phyloP scores from a whole-genome alignment of 805 yeast genomes.

The Isabelozyma gotoi region DNA sequence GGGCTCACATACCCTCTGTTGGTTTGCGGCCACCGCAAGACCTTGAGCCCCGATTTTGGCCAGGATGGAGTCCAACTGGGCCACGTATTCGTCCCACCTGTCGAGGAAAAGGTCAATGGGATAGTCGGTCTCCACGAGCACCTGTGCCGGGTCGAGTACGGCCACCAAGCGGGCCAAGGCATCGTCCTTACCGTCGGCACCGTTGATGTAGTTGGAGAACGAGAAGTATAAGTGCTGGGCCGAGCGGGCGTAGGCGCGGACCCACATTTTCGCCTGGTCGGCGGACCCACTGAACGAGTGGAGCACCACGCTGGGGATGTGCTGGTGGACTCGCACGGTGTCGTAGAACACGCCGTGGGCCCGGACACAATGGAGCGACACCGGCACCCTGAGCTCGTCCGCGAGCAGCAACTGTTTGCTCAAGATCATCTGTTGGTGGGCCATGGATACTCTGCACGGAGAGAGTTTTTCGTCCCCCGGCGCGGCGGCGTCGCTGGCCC shows the following conservation, averaged over 20 bases:
- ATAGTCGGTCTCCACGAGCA: slow-evolving; percentile 37
- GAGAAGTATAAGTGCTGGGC: slow-evolving; percentile 45
- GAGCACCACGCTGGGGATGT: slow-evolving; percentile 50
- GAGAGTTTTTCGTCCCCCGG: slow-evolving; percentile 22
- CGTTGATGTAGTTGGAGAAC: slow-evolving; percentile 52
- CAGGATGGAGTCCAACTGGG: slow-evolving; percentile 20
- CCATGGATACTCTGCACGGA: slow-evolving; percentile 53
- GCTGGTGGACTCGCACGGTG: slow-evolving; percentile 1
- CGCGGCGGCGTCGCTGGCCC: slow-evolving; percentile 23
- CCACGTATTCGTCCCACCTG: slow-evolving; percentile 15
- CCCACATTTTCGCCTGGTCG: slow-evolving; percentile 60
- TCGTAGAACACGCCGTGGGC: slow-evolving; percentile 56
- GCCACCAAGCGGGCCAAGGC: slow-evolving; percentile 16
- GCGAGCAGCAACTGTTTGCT: slow-evolving; percentile 57
- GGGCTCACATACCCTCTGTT: not conserved
- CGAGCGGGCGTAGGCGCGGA: slow-evolving; percentile 27
- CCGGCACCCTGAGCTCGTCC: slow-evolving; percentile 40
- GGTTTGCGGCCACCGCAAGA: not conserved
- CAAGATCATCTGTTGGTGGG: slow-evolving; percentile 65
- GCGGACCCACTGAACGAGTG: slow-evolving; percentile 87
- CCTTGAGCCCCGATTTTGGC: slow-evolving; percentile 11
- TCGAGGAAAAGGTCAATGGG: slow-evolving; percentile 25
- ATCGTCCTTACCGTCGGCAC: slow-evolving; percentile 26
- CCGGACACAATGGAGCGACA: slow-evolving; percentile 84
- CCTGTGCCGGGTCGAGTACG: slow-evolving; percentile 17